Evolutionary conservation across 2,329 filamentous ascomycete genomes (phyloP), one percentile per base, ranked within the genome.

Genomic region (Zasmidium angulare): DNA sequence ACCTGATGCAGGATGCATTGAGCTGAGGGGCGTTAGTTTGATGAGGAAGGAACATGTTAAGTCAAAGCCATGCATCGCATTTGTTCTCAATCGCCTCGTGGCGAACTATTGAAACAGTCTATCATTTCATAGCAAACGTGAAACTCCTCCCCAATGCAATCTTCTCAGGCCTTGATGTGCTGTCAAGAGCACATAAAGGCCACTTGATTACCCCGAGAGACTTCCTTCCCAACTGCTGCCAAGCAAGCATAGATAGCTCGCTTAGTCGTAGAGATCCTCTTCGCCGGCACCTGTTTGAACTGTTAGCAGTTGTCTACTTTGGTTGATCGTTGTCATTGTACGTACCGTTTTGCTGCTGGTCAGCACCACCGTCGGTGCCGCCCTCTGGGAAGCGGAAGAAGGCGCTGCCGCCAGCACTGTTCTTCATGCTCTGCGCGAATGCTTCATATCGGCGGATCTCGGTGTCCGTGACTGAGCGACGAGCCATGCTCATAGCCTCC

Each of bases 361-460:
- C 66, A 19, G 62, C 68, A 31, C 60, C 64, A 75, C 78, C 65
- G 77, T 80, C 65, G 23, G 76, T 78, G 77, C 80, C 84, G 78
- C 80, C 84, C 75, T 79, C 84, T 68, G 77, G 93, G 87, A 99
- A 99, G 79, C 96, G 93, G 90, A 99, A 99, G 85, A 95, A 97
- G 69, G 72, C 72, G 60, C 91, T 92, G 72, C 93, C 93, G 43
- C 93, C 93, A 53, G 92, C 93, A 61, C 91, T 88, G 76, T 96
- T 96, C 90, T 99, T 99, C 92, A 99, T 96, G 77, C 93, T 93
- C 81, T 98, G 93, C 46, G 93, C 90, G 72, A 99, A 99, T 3
- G 95, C 93, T 84, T 99, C 95, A 80, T 99, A 99, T 62, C 93
- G 89, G 73, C 95, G 90, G 71, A 99, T 96, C 84, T 99, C 95